These are phyloP conservation scores for Populus nigra DNA, from an alignment of 345 rosid genomes.

Conservation along the genomic window DNA sequence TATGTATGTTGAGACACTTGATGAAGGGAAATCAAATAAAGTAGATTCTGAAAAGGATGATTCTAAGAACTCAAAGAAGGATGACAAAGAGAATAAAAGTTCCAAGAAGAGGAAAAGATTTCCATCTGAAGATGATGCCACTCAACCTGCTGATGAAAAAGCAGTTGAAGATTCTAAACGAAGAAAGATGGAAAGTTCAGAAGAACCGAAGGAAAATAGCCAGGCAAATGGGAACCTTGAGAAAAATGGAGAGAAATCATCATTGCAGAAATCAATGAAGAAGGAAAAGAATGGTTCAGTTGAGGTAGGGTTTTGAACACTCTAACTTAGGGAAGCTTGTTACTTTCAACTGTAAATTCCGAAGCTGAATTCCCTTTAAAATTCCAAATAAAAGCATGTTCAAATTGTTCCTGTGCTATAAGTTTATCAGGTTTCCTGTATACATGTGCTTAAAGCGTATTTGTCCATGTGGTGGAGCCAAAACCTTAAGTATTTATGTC, in stretches of 20 bases:
- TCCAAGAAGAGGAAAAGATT: slow-evolving; percentile 77
- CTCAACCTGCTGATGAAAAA: slow-evolving; percentile 25
- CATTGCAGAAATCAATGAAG: slow-evolving; percentile 34
- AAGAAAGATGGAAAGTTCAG: slow-evolving; percentile 41
- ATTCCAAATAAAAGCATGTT: background rate
- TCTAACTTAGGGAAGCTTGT: background rate
- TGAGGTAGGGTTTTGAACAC: slow-evolving; percentile 42
- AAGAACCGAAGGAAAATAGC: slow-evolving; percentile 18
- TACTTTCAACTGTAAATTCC: background rate
- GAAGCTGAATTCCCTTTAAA: background rate
- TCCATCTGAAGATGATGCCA: slow-evolving; percentile 44
- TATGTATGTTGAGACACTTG: background rate
- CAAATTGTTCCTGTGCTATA: background rate
- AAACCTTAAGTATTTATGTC: background rate
- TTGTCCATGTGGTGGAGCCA: background rate
- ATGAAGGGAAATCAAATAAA: slow-evolving; percentile 13
- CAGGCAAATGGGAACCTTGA: slow-evolving; percentile 36
- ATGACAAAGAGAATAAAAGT: slow-evolving; percentile 31
- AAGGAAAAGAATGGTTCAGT: slow-evolving; percentile 49
- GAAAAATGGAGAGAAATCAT: slow-evolving; percentile 41
- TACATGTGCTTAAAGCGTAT: background rate
- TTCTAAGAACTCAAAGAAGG: slow-evolving; percentile 19
- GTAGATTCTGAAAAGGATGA: slow-evolving; percentile 20
- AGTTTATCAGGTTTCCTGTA: background rate
- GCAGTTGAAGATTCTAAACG: slow-evolving; percentile 44